Base-by-base conservation (phyloP, 1,139 yeast species). In the Saccharomyces uvarum region DNA sequence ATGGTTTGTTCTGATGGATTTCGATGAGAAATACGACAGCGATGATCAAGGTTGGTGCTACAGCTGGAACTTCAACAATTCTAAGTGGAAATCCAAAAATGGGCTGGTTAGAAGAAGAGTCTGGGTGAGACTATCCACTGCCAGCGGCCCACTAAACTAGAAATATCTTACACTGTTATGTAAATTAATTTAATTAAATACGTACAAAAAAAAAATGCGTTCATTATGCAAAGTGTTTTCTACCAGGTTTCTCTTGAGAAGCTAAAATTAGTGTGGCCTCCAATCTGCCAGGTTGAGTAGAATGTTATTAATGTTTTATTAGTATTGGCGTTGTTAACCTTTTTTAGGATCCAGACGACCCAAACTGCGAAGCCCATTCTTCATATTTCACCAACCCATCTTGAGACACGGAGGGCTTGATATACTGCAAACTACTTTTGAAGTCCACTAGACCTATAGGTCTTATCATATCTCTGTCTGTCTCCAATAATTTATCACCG, bases 321-420 rank as follows among this genome's bases (percentile, higher is more conserved):
- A 49, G 9, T 16, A 33, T 24, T 14, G n/a, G 13, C 24, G n/a
- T 27, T 27, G n/a, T 47, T 28, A 38, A 7, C 1, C n/a, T 7
- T 26, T 50, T 13, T 68, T 70, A 86, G 4, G 89, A 96, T 47
- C 97, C 97, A 24, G 95, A 86, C 6, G 97, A 88, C 2, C 99
- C 99, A 71, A 83, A 93, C 69, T 86, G 78, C 31, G 75, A 69
- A 2, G 97, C 96, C 99, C 99, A 93, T 52, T 88, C 86, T 67
- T 89, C 98, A 71, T 83, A 86, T 54, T 84, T 82, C 50, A 74
- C 74, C 54, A 93, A 75, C 13, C 97, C 96, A 63, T 90, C 97
- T 51, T 77, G 76, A 41, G 95, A 86, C 5, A 95, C 99, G 69
- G 97, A 88, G 1, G 99, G 98, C 57, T 96, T 78, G 57, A 95